Conservation (phyloP, 768 basidiomycete species). For the Austroboletus eburneus region DNA sequence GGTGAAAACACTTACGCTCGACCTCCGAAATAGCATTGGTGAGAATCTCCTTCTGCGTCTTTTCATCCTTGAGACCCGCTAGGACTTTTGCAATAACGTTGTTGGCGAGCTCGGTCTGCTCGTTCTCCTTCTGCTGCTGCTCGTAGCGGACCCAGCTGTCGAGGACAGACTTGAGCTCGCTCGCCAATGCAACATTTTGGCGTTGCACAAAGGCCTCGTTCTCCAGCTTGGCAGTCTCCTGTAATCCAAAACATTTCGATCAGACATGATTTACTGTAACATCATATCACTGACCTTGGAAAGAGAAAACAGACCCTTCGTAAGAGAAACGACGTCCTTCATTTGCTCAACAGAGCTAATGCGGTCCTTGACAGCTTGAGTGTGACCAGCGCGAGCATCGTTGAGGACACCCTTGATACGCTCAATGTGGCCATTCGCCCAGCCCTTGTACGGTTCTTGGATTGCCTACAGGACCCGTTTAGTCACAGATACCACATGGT, state of each 20-base stretch:
- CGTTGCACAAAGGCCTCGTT: slow-evolving; percentile 83
- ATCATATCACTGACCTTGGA: slow-evolving; percentile 73
- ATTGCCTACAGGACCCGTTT: slow-evolving; percentile 47
- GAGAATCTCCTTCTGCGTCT: slow-evolving; percentile 83
- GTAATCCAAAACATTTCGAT: not conserved
- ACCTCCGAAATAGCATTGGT: slow-evolving; percentile 78
- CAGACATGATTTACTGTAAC: not conserved
- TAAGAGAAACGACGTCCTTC: slow-evolving; percentile 93
- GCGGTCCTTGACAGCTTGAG: slow-evolving; percentile 87
- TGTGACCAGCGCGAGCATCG: slow-evolving; percentile 82
- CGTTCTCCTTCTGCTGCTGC: slow-evolving; percentile 93
- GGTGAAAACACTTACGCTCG: slow-evolving; percentile 69
- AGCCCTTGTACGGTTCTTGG: slow-evolving; percentile 84
- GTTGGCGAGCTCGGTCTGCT: slow-evolving; percentile 90
- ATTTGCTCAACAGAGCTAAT: slow-evolving; percentile 89
- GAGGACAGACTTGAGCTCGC: slow-evolving; percentile 90
- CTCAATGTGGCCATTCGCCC: slow-evolving; percentile 87
- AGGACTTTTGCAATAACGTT: slow-evolving; percentile 86
- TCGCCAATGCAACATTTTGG: slow-evolving; percentile 81
- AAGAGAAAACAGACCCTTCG: slow-evolving; percentile 83
- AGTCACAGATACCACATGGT: not conserved
- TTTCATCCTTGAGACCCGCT: slow-evolving; percentile 79
- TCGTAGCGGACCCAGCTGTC: slow-evolving; percentile 99
- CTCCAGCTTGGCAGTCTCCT: slow-evolving; percentile 94
- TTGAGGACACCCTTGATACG: slow-evolving; percentile 81